These are phyloP conservation scores for Phialocephala sp. DNA, from an alignment of 2,329 filamentous ascomycete species.

Conservation along the genomic window DNA sequence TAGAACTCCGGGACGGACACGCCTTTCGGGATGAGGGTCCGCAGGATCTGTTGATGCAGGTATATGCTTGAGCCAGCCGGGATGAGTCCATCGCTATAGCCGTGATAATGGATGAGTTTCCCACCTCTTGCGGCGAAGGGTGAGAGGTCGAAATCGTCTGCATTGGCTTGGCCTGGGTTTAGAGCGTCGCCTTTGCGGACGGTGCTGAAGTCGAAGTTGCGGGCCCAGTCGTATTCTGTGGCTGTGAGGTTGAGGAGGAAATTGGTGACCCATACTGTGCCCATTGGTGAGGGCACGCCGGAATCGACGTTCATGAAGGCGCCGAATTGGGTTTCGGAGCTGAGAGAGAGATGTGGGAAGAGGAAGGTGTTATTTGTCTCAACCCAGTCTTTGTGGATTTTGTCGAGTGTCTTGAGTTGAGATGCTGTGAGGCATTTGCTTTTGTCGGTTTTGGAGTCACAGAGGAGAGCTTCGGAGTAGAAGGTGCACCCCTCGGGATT, in stretches of 20 bases:
- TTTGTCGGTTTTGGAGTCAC: constrained; percentile 37
- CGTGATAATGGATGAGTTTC: constrained; percentile 33
- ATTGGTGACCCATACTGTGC: constrained; percentile 19
- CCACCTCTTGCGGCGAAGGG: constrained; percentile 48
- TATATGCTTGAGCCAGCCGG: constrained; percentile 56
- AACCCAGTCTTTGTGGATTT: constrained; percentile 46
- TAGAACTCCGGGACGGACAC: constrained; percentile 50
- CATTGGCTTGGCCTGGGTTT: constrained; percentile 56
- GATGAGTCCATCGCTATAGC: constrained; percentile 52
- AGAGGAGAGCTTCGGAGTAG: constrained; percentile 36
- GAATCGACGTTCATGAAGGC: constrained; percentile 19
- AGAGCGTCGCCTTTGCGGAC: constrained; percentile 40
- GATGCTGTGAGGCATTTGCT: constrained; percentile 49
- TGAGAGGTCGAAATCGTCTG: constrained; percentile 53
- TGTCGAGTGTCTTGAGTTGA: constrained; percentile 50
- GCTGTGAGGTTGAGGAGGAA: constrained; percentile 21
- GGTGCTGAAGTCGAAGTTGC: constrained; percentile 46
- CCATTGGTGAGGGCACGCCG: constrained; percentile 12
- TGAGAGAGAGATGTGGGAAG: constrained; percentile 25
- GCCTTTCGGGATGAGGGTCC: constrained; percentile 46
- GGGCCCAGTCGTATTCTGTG: constrained; percentile 45
- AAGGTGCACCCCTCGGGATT: constrained; percentile 45
- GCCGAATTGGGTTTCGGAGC: constrained; percentile 23
- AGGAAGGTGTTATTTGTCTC: constrained; percentile 28
- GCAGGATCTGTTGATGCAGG: constrained; percentile 55